Percentiles rank a stretch among this genome's conserved stretches.
phyloP scores from a whole-genome alignment of 1,139 yeast genomes.

The Kazachstania sp. region DNA sequence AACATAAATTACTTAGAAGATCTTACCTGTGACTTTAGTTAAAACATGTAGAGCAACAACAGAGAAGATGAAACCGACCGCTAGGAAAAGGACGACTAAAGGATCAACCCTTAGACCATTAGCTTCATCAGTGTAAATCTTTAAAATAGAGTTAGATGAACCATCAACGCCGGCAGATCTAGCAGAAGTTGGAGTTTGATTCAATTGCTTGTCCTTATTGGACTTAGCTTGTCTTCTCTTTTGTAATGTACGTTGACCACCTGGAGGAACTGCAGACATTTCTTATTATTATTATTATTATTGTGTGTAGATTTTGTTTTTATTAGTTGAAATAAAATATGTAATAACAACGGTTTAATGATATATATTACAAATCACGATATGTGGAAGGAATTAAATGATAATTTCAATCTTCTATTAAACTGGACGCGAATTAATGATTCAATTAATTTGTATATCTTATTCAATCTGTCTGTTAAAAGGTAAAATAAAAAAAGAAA shows the following conservation, averaged over 20 bases:
- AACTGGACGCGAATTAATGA: no score
- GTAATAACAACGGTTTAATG: neutral
- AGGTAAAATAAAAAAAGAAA: no score
- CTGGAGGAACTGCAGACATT: conserved; percentile 42
- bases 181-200: conserved; percentile 79
- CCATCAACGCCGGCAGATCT: conserved; percentile 98
- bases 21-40: conserved; percentile 78
- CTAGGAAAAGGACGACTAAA: conserved; percentile 85
- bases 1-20: conserved; percentile 27
- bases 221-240: conserved; percentile 89
- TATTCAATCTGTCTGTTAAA: no score
- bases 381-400: no score
- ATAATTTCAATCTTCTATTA: no score
- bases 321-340: no score
- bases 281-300: neutral
- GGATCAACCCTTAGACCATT: conserved; percentile 96
- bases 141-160: conserved; percentile 85
- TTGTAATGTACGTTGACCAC: conserved; percentile 75
- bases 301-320: neutral
- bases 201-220: conserved; percentile 62
- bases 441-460: no score
- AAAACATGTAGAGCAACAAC: conserved; percentile 88
- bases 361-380: no score
- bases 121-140: conserved; percentile 95
- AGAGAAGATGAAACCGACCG: conserved; percentile 92